Evolutionary conservation across 2,329 filamentous ascomycete genomes (phyloP), one percentile per base, ranked within the genome.

Genomic region (Tolypocladium guangdongense): DNA sequence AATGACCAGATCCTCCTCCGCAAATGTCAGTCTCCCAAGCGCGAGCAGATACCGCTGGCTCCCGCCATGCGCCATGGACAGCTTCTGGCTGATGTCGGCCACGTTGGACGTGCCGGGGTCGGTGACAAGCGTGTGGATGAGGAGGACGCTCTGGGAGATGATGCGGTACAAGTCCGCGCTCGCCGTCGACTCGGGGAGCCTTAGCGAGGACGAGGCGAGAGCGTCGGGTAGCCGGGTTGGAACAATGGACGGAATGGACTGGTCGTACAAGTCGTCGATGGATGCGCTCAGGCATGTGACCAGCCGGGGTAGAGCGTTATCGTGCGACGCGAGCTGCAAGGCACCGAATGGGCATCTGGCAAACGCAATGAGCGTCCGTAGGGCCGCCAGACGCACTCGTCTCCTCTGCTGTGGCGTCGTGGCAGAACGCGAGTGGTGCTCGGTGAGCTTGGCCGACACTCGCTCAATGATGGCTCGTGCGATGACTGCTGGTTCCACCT

Each of bases 1-100:
- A 32, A 95, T 76, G 12, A 93, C 79, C 10, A 88, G 68, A 33
- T 89, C 86, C 56, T 95, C 89, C 50, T 84, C 82, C 7, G 83
- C 85, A 66, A 96, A 96, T 0, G 88, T 90, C n/a, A 97, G 72
- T 43, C 92, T 74, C 0, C 89, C 90, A 46, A 99, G 73, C 2
- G 83, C 83, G 11, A 96, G 80, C 1, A 95, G 74, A 62, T 95
- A 92, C 51, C 90, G 90, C 63, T 96, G 90, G 51, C 82, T 81
- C 0, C 85, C 88, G 3, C 89, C 88, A 6, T 82, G 77, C 0
- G 88, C 80, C 10, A 80, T 78, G 0, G 78, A 76, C 6, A 96
- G 74, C 66, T 92, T 95, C 49, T 80, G 77, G 49, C 83, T 78
- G 57, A 95, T 81, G 59, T 92, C 81, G 22, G 72, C 72, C 7